A percentile compares a stretch with the other conserved stretches of the same genome.
phyloP scores from a whole-genome alignment of 2,329 filamentous ascomycete genomes.

The Fusarium albosuccineum region DNA sequence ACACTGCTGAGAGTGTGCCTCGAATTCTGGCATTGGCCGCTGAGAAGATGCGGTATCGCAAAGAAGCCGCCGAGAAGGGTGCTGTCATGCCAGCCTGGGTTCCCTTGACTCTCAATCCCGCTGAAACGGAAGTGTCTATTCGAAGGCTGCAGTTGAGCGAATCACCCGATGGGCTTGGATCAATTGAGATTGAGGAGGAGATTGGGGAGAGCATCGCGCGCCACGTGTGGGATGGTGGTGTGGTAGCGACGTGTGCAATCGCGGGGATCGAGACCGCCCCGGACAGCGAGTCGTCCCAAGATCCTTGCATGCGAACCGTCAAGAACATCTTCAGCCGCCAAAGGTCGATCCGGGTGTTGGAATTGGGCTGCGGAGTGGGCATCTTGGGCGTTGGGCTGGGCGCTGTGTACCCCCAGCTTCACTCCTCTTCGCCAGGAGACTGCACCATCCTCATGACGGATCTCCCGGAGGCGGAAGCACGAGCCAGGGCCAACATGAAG shows the following conservation, averaged over 20 bases:
- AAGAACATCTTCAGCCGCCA: constrained; percentile 46
- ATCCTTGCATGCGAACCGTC: constrained; percentile 49
- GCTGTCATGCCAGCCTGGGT: constrained; percentile 61
- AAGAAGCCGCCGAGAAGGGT: constrained; percentile 45
- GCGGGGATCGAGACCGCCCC: constrained; percentile 47
- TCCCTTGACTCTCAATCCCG: constrained; percentile 45
- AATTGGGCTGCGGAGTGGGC: constrained; percentile 70
- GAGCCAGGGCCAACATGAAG: constrained; percentile 62
- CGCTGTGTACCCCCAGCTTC: constrained; percentile 48
- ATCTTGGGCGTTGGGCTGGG: constrained; percentile 66
- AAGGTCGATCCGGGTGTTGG: constrained; percentile 59
- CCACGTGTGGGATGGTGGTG: constrained; percentile 70
- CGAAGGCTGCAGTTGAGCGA: constrained; percentile 49
- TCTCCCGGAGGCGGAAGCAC: constrained; percentile 65
- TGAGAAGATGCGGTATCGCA: constrained; percentile 34
- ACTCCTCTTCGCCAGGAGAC: constrained; percentile 27
- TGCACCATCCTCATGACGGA: constrained; percentile 67
- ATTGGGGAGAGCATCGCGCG: constrained; percentile 71
- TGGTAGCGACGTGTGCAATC: constrained; percentile 57
- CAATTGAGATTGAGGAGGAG: constrained; percentile 65
- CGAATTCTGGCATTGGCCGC: constrained; percentile 45
- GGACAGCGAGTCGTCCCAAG: constrained; percentile 43
- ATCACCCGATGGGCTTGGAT: constrained; percentile 35
- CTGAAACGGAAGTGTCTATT: constrained; percentile 45
- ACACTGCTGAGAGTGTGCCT: constrained; percentile 45